Base-by-base conservation (phyloP, 2,329 filamentous ascomycete genomes). In the Fonsecaea pedrosoi region DNA sequence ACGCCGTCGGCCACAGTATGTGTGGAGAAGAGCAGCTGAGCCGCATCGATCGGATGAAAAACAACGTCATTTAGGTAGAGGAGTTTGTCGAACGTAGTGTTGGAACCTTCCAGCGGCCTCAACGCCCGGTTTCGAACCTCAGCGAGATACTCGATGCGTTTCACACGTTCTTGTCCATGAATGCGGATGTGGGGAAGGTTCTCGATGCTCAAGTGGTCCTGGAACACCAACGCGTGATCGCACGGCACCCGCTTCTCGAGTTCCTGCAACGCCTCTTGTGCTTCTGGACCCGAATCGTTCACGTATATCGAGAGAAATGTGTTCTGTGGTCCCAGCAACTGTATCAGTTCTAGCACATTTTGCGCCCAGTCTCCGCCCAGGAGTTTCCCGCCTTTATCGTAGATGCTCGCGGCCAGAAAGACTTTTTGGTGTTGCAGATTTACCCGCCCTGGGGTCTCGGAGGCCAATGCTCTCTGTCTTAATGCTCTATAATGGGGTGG, bases 251-350 rank as follows among this genome's bases (percentile, higher is more conserved):
- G 81, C n/a, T 77, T 74, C 62, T 83, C 82, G 54, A 92, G 82
- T 2, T 79, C 76, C 35, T 78, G 73, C 62, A 92, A 78, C 0
- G 89, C 87, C 38, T 78, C 76, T 64, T 81, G 81, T 15, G 87
- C 87, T 35, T 81, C 78, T 1, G 82, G 78, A 1, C 88, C 88
- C 37, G 89, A 86, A 73, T 90, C 87, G 72, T 91, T 90, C 74
- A 91, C 90, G 75, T 92, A 92, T 37, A 93, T 85, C 76, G 89
- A 91, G 62, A 93, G 77, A 74, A 88, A 91, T 1, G 90, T 87
- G 73, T 92, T 90, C 40, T 89, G 80, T 13, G 84, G 82, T 0
- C 90, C 90, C 42, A 93, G 80, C 35, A 91, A 75, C 57, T 90
- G 81, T 37, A 92, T 84, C 62, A 93, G 77, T 21, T 86, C 79